Evolutionary conservation across 176 grass and related monocot genomes (phyloP).

Genomic region (Ensete glaucum): DNA sequence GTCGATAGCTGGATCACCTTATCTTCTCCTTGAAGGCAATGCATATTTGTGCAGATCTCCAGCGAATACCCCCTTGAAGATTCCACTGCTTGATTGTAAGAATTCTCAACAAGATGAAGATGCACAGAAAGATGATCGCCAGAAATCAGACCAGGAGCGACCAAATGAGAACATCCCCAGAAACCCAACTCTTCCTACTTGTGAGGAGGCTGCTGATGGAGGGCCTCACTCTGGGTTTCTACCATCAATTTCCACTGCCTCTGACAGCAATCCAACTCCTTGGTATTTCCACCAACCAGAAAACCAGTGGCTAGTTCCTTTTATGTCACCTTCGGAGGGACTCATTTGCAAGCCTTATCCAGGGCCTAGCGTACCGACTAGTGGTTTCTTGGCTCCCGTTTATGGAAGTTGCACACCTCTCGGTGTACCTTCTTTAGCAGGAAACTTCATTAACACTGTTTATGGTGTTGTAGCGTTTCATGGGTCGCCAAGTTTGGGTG

Average conservation of each 20-base stretch:
- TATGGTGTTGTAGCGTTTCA: slow-evolving; percentile 45
- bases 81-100: slow-evolving; percentile 26
- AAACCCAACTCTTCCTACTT: slow-evolving; percentile 35
- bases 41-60: slow-evolving; percentile 33
- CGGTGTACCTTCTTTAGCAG: slow-evolving; percentile 32
- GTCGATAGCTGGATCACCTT: slow-evolving; percentile 64
- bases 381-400: slow-evolving; percentile 68
- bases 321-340: slow-evolving; percentile 78
- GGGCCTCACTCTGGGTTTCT: slow-evolving; percentile 26
- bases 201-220: slow-evolving; percentile 17
- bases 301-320: slow-evolving; percentile 81
- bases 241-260: slow-evolving; percentile 11
- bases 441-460: slow-evolving; percentile 51
- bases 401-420: slow-evolving; percentile 42
- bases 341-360: slow-evolving; percentile 81
- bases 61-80: slow-evolving; percentile 25
- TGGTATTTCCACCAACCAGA: slow-evolving; percentile 33
- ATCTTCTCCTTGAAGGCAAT: slow-evolving; percentile 70
- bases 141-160: slow-evolving; percentile 31
- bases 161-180: slow-evolving; percentile 32
- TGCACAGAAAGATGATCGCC: slow-evolving; percentile 21
- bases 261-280: slow-evolving; percentile 39
- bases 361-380: slow-evolving; percentile 53
- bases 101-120: slow-evolving; percentile 31
- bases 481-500: slow-evolving; percentile 45